Base-by-base conservation (phyloP, 2,329 filamentous ascomycete species). In the Tolypocladium cylindrosporum region DNA sequence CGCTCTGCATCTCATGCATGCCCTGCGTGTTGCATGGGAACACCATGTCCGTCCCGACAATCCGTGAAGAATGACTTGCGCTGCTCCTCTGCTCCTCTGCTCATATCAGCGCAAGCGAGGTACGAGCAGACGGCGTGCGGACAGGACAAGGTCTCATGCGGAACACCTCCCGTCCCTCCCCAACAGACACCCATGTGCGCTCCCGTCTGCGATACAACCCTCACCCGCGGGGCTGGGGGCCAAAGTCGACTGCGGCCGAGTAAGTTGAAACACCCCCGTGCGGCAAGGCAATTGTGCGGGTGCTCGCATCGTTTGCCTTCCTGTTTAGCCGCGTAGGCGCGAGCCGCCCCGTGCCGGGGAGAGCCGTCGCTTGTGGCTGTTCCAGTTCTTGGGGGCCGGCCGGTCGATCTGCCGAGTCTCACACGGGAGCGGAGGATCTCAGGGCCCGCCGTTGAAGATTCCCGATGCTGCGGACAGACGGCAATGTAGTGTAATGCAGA, bases 141-240 rank as follows among this genome's bases (percentile, higher is more conserved):
- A 14, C 48, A n/a, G 48, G 31, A 36, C 48, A 21, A n/a, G 16
- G 48, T 43, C 40, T 41, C 54, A 41, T 21, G 39, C 39, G 24
- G 4, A 34, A 8, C 41, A 55, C 27, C 27, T 34, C 27, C 45
- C 27, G 19, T 51, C 56, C 43, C 52, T 37, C 45, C 31, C 21
- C 21, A 11, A 54, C 51, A 51, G 41, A 51, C 51, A 37, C 54
- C 54, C 54, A 58, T 58, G 57, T 56, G 54, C 57, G 54, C 36
- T 57, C 55, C 58, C 58, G 55, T 21, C 34, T 57, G 58, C 58
- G 58, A 52, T 57, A 55, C 55, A 43, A 59, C 58, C 53, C 39
- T 57, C 48, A 24, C 41, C 10, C 16, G 3, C 19, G 14, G 14
- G 48, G 31, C 7, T 31, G 42, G 53, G 14, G 21, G 37, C 27